Conservation (phyloP, 805 yeast species). For the Cyberlindnera sargentensis region DNA sequence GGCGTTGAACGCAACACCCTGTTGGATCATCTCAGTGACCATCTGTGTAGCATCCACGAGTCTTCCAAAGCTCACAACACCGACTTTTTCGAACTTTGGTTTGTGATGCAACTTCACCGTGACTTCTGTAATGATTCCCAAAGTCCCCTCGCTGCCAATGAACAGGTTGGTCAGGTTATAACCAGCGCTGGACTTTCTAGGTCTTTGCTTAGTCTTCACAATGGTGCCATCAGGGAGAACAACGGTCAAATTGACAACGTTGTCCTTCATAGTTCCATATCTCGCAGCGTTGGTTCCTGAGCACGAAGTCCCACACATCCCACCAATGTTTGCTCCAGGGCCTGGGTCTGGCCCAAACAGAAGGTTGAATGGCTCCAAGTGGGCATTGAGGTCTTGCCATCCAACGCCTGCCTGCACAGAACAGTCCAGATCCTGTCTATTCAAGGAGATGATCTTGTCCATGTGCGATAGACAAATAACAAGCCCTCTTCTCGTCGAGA, state of each 20-base stretch:
- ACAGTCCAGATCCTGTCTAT: slow-evolving; percentile 59
- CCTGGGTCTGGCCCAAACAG: slow-evolving; percentile 73
- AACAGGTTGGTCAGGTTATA: slow-evolving; percentile 65
- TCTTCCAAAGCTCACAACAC: slow-evolving; percentile 61
- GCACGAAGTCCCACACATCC: slow-evolving; percentile 71
- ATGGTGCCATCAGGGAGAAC: slow-evolving; percentile 75
- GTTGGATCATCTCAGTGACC: slow-evolving; percentile 50
- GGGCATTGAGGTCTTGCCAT: slow-evolving; percentile 62
- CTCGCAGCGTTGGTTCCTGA: slow-evolving; percentile 73
- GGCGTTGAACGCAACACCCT: slow-evolving; percentile 61
- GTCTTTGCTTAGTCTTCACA: slow-evolving; percentile 62
- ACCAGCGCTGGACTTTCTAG: slow-evolving; percentile 62
- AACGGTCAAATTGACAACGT: slow-evolving; percentile 57
- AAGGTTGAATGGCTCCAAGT: slow-evolving; percentile 36
- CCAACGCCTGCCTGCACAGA: slow-evolving; percentile 71
- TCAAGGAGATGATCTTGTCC: slow-evolving; percentile 48
- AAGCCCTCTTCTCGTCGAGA: slow-evolving; percentile 53
- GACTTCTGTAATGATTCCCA: slow-evolving; percentile 72
- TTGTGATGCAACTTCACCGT: slow-evolving; percentile 61
- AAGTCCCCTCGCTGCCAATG: slow-evolving; percentile 70
- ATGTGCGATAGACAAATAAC: slow-evolving; percentile 54
- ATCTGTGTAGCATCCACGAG: slow-evolving; percentile 66
- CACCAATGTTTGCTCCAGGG: slow-evolving; percentile 73
- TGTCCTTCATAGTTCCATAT: slow-evolving; percentile 77
- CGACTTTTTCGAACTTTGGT: slow-evolving; percentile 57